Base-by-base conservation (phyloP, 2,329 filamentous ascomycete species). In the Onygenales sp. region DNA sequence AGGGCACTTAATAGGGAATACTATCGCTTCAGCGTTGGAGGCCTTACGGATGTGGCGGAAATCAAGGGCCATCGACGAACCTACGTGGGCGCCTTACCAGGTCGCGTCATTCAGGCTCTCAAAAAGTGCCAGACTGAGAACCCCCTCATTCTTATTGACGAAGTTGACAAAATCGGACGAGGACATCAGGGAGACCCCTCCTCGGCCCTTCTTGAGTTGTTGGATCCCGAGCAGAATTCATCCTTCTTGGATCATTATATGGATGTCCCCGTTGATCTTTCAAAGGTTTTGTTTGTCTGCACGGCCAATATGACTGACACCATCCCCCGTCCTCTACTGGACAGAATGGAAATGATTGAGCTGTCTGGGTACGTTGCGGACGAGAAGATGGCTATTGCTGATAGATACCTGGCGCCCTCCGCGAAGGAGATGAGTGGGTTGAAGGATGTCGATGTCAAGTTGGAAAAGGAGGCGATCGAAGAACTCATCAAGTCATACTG, bases 71-170 rank as follows among this genome's bases (percentile, higher is more conserved):
- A 98, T 69, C 82, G 93, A 63, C 82, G 93, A 63, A 98, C 93
- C 2, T 98, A 98, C 62, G 93, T 98, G 51, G 93, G 94, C 58
- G 93, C 93, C 31, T 76, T 98, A 38, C 93, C 93, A 3, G 94
- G 93, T 50, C 87, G 94, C 55, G 95, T 98, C 66, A 97, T 98
- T 57, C 94, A 98, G 71, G 93, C 93, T 0, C 75, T 98, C 64
- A 98, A 98, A 79, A 98, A 98, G 72, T 97, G 92, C 68, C 91
- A 97, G 74, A 98, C 93, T 0, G 94, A 98, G 72, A 98, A 98
- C 69, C 93, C 93, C 32, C 78, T 98, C 33, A 90, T 98, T 50
- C 74, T 98, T 58, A 97, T 98, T 59, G 93, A 98, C 66, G 93
- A 98, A 68, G 85, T 98, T 55, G 93, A 98, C 78, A 98, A 98